These are phyloP conservation scores for Lolium rigidum DNA, from an alignment of 176 grass and related monocot genomes.

Conservation along the genomic window DNA sequence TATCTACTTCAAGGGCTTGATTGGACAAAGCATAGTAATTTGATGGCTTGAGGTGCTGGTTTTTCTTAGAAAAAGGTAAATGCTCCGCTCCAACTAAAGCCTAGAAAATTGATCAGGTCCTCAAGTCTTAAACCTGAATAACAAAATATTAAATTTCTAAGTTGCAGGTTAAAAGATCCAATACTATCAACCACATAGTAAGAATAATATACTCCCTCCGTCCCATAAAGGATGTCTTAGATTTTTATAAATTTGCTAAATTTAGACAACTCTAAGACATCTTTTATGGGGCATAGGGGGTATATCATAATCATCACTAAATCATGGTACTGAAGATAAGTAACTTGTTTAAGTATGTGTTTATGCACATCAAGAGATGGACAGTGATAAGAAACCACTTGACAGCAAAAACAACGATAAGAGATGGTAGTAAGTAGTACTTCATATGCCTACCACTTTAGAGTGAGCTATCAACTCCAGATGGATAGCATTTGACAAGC, in stretches of 20 bases:
- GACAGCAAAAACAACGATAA: not conserved
- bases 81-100: not conserved
- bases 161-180: not conserved
- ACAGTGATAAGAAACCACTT: not conserved
- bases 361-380: not conserved
- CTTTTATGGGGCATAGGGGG: too few species aligned
- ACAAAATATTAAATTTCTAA: not conserved
- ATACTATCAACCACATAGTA: not conserved
- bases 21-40: not conserved
- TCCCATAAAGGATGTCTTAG: too few species aligned
- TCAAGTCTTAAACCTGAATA: not conserved
- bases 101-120: not conserved
- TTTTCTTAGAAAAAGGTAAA: not conserved
- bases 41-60: not conserved
- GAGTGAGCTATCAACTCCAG: not conserved
- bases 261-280: too few species aligned
- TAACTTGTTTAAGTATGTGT: not conserved
- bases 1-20: not conserved
- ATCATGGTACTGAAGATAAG: not conserved
- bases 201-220: not conserved
- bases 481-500: conserved; percentile 15
- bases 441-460: conserved; percentile 8
- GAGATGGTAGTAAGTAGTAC: not conserved
- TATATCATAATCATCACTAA: not conserved
- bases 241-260: too few species aligned